Evolutionary conservation across 108 stramenopile species (phyloP).

Genomic region (Poteriospumella lacustris): DNA sequence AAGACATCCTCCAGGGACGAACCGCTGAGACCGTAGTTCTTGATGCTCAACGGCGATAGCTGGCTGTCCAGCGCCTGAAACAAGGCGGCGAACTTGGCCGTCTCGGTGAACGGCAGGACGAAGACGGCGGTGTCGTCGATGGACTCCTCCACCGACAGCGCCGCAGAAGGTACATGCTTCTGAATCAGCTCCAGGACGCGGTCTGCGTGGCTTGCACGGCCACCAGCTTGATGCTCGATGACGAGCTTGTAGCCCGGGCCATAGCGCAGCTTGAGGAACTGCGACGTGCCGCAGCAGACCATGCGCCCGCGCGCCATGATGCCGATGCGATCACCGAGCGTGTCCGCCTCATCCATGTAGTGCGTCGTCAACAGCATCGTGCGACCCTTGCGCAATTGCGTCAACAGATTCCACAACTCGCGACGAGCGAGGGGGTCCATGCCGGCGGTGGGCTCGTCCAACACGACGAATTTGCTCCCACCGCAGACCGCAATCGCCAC

Average conservation of each 20-base stretch:
- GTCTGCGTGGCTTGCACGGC: not conserved
- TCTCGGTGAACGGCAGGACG: not conserved
- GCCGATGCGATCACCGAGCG: conserved; percentile 64
- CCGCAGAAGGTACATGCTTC: not conserved
- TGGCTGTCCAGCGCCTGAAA: not conserved
- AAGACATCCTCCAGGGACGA: conserved; percentile 54
- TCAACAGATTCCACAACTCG: not conserved
- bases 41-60: conserved; percentile 23
- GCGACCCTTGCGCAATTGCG: conserved; percentile 57
- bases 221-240: not conserved
- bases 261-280: conserved; percentile 82
- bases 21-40: conserved; percentile 41
- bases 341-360: conserved; percentile 70
- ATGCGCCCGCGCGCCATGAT: conserved; percentile 62
- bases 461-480: not conserved
- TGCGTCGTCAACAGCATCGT: conserved; percentile 61
- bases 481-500: not conserved
- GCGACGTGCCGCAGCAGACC: conserved; percentile 54
- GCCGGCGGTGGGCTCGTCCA: not conserved
- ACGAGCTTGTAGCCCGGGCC: conserved; percentile 75
- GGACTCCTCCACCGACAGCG: not conserved
- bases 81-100: not conserved
- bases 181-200: not conserved
- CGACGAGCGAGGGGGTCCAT: not conserved
- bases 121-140: not conserved